Conservation (phyloP, 106 monocot genomes). For the Posidonia australis region DNA sequence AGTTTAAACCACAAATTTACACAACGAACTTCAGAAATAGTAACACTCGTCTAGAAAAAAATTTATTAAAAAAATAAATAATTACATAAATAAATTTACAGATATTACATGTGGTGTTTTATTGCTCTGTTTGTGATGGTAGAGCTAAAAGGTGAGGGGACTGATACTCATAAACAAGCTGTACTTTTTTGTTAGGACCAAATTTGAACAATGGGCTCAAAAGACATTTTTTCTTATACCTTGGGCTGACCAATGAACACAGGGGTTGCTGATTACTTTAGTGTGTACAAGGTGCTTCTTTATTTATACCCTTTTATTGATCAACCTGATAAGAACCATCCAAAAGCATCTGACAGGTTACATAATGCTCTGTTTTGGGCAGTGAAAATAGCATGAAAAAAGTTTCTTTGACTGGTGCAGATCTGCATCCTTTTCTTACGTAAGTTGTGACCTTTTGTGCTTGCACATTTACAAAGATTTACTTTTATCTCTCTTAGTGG, state of each 20-base stretch:
- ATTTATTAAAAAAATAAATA: no score
- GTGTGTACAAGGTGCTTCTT: constrained; percentile 64
- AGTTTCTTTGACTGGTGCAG: constrained; percentile 60
- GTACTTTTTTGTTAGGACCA: not conserved
- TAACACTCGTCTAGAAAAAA: no score
- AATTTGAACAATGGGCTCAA: not conserved
- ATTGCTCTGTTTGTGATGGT: constrained; percentile 98
- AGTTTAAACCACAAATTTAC: no score
- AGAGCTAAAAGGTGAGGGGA: constrained; percentile 70
- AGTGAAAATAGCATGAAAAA: constrained; percentile 80
- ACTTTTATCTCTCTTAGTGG: constrained; percentile 1
- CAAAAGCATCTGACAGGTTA: not conserved
- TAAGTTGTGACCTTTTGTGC: constrained; percentile 22
- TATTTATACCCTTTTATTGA: not conserved
- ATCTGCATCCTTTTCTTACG: constrained; percentile 87
- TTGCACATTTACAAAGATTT: not conserved
- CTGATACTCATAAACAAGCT: not conserved
- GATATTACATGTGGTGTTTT: no score
- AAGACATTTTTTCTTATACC: not conserved
- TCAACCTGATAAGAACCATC: not conserved
- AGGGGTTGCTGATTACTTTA: constrained; percentile 84
- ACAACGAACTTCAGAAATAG: no score
- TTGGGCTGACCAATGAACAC: constrained; percentile 80
- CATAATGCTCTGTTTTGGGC: no score
- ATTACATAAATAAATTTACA: no score